Evolutionary conservation across 257 asterid species (phyloP), one percentile per base, ranked within the genome.

Genomic region (Cinchona pubescens): DNA sequence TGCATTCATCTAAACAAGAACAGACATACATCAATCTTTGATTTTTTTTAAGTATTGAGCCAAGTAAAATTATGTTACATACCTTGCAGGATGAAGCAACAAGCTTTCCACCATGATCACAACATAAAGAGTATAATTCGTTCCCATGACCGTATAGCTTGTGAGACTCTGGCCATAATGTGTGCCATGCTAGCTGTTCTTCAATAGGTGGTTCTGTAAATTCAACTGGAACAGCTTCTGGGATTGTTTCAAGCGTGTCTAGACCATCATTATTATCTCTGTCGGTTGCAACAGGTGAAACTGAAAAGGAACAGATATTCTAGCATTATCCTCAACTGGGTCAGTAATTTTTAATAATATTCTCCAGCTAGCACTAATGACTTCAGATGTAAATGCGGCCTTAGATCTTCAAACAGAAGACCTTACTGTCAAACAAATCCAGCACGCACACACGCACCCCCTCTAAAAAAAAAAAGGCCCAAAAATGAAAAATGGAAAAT

Each of bases 11-110:
- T n/a, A 29, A n/a, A 37, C 29, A 34, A 5, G 13, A 15, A 58
- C n/a, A 14, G 32, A 42, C 29, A 15, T 25, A 27, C 16, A 55
- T 53, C 27, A 74, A 32, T 48, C 27, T 4, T 45, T 10, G 29
- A 60, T 15, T 38, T 25, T 23, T 37, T 15, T n/a, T n/a, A n/a
- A 2, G 14, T 15, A n/a, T 63, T 30, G 40, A 25, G 5, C 15
- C 23, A 12, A 18, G 64, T n/a, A 29, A 62, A 55, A 55, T 25
- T 30, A 55, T 46, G 32, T 2, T 7, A 19, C 27, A 68, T 80
- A 91, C 98, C 99, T 94, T 94, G 91, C 99, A 94, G 70, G 98
- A 89, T 48, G 99, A 90, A 78, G 99, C 98, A 48, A 94, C 89
- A 71, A 94, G 85, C 80, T 87, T 89, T 69, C 99, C 99, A 34